Evolutionary conservation across 495 filamentous ascomycete genomes (phyloP), one percentile per base, ranked within the genome.

Genomic region (Daldinia decipiens): DNA sequence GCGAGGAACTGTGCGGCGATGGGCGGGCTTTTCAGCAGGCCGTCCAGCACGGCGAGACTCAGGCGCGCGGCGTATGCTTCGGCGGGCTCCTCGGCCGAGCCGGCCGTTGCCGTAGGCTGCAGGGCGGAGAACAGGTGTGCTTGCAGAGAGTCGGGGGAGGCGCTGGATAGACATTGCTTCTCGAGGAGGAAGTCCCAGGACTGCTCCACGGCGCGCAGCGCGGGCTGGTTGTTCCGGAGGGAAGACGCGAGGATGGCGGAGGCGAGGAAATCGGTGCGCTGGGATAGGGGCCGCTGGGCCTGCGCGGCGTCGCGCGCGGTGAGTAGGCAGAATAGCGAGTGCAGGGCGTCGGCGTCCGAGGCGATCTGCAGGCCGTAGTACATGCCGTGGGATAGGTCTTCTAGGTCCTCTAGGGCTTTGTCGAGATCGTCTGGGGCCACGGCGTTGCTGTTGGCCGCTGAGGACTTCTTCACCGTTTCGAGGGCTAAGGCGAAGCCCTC

Each of bases 351-450:
- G 4, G 74, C 62, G 64, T 88, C 83, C 52, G 85, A 81, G 19
- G 85, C 77, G 51, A 91, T 82, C 67, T 88, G 85, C 6, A 88
- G 78, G n/a, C 90, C 90, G 80, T 89, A 91, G 79, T 91, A 89
- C 68, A 89, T 85, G 70, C 89, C 88, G 74, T 92, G 88, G 5
- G 85, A 81, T 31, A 90, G 77, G 7, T 90, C 87, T 51, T 83
- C 81, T 11, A 92, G 81, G 47, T 80, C 77, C 21, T 83, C 76
- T 12, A 91, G 81, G 6, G 83, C 80, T 6, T 65, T 59, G 45
- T 81, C 78, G 3, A 82, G 70, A 29, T 76, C 77, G 1, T 29
- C 62, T 0, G 47, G 43, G 19, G n/a, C n/a, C n/a, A n/a, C n/a
- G n/a, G n/a, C n/a, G n/a, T 54, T 38, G 45, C 69, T 45, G 15